A percentile compares a stretch with the other conserved stretches of the same genome.
These are phyloP conservation scores for Phaseolus coccineus DNA, from an alignment of 331 rosid species.

Conservation along the genomic window DNA sequence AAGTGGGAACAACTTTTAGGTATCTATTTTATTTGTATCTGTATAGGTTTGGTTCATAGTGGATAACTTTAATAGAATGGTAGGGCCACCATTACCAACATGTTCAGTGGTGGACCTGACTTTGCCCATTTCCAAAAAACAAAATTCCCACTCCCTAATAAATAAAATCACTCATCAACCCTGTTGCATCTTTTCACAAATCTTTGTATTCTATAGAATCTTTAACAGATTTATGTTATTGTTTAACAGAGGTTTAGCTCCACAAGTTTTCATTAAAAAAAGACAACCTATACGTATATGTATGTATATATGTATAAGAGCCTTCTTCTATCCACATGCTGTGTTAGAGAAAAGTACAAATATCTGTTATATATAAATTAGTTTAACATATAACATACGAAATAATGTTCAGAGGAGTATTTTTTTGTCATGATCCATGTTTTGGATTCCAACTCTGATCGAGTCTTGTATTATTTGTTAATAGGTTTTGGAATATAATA, in stretches of 20 bases:
- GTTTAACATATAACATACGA: not conserved
- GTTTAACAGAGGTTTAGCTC: constrained; percentile 7
- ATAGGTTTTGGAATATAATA: not conserved
- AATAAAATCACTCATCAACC: not conserved
- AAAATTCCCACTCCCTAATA: not conserved
- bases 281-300: not conserved
- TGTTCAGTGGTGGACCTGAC: constrained; percentile 24
- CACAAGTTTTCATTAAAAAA: constrained; percentile 9
- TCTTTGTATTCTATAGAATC: constrained; percentile 6
- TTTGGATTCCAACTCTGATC: not conserved
- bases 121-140: not conserved
- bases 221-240: not conserved
- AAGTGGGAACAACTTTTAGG: constrained; percentile 6
- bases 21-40: constrained; percentile 17
- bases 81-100: constrained; percentile 35
- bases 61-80: constrained; percentile 40
- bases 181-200: constrained; percentile 3
- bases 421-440: not conserved
- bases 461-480: not conserved
- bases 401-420: not conserved
- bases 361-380: constrained; percentile 12
- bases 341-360: constrained; percentile 21
- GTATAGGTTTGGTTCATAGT: constrained; percentile 33
- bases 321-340: constrained; percentile 6
- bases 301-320: not conserved